Conservation (phyloP, 106 monocot genomes). For the Acorus gramineus region DNA sequence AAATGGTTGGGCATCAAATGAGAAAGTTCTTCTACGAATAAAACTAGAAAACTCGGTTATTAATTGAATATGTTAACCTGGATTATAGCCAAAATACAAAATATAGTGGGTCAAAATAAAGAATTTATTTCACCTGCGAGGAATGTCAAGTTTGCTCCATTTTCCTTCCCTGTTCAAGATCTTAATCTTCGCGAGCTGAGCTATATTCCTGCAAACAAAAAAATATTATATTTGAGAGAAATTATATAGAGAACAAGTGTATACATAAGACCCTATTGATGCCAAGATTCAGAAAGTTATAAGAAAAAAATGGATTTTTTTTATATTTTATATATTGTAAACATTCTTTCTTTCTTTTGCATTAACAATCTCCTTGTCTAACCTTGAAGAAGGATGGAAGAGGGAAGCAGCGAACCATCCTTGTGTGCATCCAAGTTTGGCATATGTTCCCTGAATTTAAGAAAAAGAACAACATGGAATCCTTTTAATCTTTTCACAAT, state of each 20-base stretch:
- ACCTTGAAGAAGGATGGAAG: constrained; percentile 74
- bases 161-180: constrained; percentile 52
- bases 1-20: no score
- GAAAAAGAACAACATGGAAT: not conserved
- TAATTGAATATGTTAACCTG: no score
- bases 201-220: constrained; percentile 42
- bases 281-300: no score
- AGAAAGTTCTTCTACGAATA: no score
- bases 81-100: not conserved
- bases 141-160: constrained; percentile 67
- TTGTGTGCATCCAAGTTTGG: constrained; percentile 71
- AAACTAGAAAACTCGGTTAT: no score
- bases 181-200: constrained; percentile 76
- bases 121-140: constrained; percentile 30
- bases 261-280: no score
- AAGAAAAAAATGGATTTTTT: no score
- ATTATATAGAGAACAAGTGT: no score
- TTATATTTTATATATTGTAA: no score
- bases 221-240: not conserved
- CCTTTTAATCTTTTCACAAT: no score
- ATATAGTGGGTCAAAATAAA: not conserved
- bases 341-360: no score
- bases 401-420: constrained; percentile 78
- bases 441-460: constrained; percentile 54
- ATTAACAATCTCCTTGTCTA: not conserved